Percentiles rank a stretch among this genome's conserved stretches.
Conservation (phyloP, 768 basidiomycete species). For the Dentipellis fragilis region DNA sequence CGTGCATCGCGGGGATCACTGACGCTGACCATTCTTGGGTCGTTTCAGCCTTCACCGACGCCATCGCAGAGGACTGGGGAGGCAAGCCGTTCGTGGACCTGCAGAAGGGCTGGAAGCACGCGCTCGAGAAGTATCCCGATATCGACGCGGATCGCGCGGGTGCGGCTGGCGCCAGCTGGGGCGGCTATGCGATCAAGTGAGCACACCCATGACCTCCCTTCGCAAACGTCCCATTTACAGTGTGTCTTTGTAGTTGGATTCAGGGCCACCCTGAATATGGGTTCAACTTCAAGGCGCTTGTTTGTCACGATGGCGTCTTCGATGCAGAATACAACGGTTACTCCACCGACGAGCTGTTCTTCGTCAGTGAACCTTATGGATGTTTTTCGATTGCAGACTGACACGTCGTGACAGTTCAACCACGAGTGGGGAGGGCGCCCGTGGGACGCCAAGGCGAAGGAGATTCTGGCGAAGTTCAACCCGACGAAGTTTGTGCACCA, state of each 20-base stretch:
- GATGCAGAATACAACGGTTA: slow-evolving; percentile 74
- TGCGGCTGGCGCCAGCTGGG: slow-evolving; percentile 77
- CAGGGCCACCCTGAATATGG: slow-evolving; percentile 86
- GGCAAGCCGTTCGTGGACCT: slow-evolving; percentile 79
- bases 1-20: too few relatives aligned
- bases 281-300: slow-evolving; percentile 84
- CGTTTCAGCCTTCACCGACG: slow-evolving; percentile 63
- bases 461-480: slow-evolving; percentile 56
- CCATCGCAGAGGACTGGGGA: slow-evolving; percentile 74
- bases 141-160: slow-evolving; percentile 48
- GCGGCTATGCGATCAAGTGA: slow-evolving; percentile 85
- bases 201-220: slow-evolving; percentile 10
- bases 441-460: slow-evolving; percentile 53
- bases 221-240: not conserved
- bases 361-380: slow-evolving; percentile 38
- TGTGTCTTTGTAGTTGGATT: slow-evolving; percentile 62
- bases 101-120: slow-evolving; percentile 63
- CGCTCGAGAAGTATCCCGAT: slow-evolving; percentile 59
- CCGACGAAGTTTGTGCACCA: slow-evolving; percentile 74
- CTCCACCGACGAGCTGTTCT: slow-evolving; percentile 86
- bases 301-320: slow-evolving; percentile 91
- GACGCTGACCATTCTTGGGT: too few relatives aligned
- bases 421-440: slow-evolving; percentile 81
- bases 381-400: not conserved
- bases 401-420: slow-evolving; percentile 46